These are phyloP conservation scores for Bimuria novae-zelandiae DNA, from an alignment of 2,329 filamentous ascomycete species.

Conservation along the genomic window DNA sequence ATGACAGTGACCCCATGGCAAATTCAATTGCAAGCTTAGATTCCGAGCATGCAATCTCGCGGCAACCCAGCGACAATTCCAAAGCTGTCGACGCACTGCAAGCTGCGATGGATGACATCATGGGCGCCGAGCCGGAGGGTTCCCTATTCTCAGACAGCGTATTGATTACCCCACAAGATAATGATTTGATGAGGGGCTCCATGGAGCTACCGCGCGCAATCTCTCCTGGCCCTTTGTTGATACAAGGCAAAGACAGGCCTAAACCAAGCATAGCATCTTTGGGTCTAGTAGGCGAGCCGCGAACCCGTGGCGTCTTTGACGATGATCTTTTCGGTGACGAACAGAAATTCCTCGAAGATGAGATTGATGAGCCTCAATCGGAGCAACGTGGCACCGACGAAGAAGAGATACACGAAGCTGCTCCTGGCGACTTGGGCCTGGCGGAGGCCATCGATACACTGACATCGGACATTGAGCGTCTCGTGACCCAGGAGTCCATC, in stretches of 20 bases:
- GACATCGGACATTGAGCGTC: slow-evolving; percentile 87
- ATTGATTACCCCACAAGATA: slow-evolving; percentile 61
- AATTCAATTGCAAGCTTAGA: slow-evolving; percentile 82
- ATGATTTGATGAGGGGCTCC: slow-evolving; percentile 65
- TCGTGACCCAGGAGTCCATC: slow-evolving; percentile 85
- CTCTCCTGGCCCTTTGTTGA: slow-evolving; percentile 38
- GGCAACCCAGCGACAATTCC: slow-evolving; percentile 66
- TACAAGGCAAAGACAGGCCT: slow-evolving; percentile 52
- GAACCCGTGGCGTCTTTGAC: slow-evolving; percentile 88
- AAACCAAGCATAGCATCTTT: slow-evolving; percentile 91
- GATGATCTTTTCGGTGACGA: slow-evolving; percentile 94
- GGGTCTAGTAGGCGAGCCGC: slow-evolving; percentile 84
- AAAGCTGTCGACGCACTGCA: slow-evolving; percentile 92
- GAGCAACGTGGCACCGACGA: slow-evolving; percentile 61
- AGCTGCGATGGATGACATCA: slow-evolving; percentile 86
- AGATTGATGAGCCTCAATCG: slow-evolving; percentile 71
- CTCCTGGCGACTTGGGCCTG: slow-evolving; percentile 88
- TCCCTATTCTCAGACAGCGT: slow-evolving; percentile 67
- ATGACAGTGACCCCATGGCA: slow-evolving; percentile 71
- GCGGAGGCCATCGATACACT: slow-evolving; percentile 89
- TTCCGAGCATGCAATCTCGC: slow-evolving; percentile 56
- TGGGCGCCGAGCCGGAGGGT: slow-evolving; percentile 75
- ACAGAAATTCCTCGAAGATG: slow-evolving; percentile 82
- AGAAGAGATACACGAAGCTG: slow-evolving; percentile 90
- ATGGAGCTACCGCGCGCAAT: slow-evolving; percentile 59